A percentile compares a stretch with the other conserved stretches of the same genome.
Evolutionary conservation across 257 asterid species (phyloP).

Genomic region (Capsicum rhomboideum): DNA sequence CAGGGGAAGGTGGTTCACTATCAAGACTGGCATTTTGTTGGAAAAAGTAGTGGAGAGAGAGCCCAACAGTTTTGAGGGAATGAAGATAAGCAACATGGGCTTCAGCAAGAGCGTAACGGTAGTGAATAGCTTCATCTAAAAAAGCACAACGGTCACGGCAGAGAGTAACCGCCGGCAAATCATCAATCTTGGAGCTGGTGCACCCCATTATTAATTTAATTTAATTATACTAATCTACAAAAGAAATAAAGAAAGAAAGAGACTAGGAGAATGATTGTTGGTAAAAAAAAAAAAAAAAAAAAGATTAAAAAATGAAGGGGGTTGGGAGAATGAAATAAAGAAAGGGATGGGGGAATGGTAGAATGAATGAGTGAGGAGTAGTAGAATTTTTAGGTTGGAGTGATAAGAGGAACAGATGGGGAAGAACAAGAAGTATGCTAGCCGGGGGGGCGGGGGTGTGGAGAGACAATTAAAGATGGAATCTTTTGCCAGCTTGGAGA

Average conservation of each 20-base stretch:
- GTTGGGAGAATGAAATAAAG: background rate
- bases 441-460: no score
- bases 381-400: background rate
- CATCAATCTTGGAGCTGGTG: constrained; percentile 15
- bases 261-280: background rate
- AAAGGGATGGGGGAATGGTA: background rate
- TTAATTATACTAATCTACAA: background rate
- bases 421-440: background rate
- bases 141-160: constrained; percentile 15
- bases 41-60: background rate
- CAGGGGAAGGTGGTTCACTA: constrained; percentile 42
- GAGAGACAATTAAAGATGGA: background rate
- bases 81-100: constrained; percentile 9
- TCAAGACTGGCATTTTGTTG: constrained; percentile 12
- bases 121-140: constrained; percentile 12
- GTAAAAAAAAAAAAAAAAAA: background rate
- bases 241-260: background rate
- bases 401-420: background rate
- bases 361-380: background rate
- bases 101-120: constrained; percentile 11
- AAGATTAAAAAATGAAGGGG: background rate
- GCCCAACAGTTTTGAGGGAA: constrained; percentile 2
- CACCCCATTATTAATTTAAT: constrained; percentile 9
- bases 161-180: constrained; percentile 17
- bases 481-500: constrained; percentile 17